Evolutionary conservation across 805 yeast genomes (phyloP), one percentile per base, ranked within the genome.

Genomic region (Sugiyamaella chiloensis): DNA sequence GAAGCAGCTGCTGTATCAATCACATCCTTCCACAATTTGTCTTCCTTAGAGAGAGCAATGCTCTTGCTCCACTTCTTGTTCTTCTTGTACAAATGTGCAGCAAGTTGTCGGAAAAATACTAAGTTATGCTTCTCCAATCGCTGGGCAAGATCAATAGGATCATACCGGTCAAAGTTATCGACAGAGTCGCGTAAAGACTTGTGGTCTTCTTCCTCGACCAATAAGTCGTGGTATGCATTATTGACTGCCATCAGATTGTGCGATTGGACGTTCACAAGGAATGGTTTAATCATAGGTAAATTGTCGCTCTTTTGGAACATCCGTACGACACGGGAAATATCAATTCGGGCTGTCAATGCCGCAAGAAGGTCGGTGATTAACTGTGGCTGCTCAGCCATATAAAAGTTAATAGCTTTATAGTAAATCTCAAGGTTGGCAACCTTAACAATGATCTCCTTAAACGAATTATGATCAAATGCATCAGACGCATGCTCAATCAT

Each of bases 151-250:
- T 87, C 97, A 57, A 93, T 74, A 48, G 91, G 86, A 66, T 93
- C 97, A 70, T 84, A 93, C 67, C 93, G 81, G 69, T 90, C 96
- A 66, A 85, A 84, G 24, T 88, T 77, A 52, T 91, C 98, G 55
- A 91, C 89, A 24, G 90, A 85, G 52, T 83, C 82, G 58, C 87
- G 80, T 66, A 93, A 76, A 16, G 96, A 83, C 69, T 88, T 87
- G 75, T 91, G 81, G 67, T 93, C 98, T 68, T 89, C 95, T 70
- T 93, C 98, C 72, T 93, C 99, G 56, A 93, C 88, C 71, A 93
- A 78, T 61, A 93, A 70, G 61, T 90, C 96, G 64, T 93, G 98
- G 71, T 91, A 91, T 11, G 98, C 98, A 60, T 84, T 82, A 70
- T 93, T 93, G 37, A 93, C 97, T 52, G 89, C 82, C 12, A 91